Evolutionary conservation across 305 asterid genomes (phyloP).

Genomic region (Plantago coronopus): DNA sequence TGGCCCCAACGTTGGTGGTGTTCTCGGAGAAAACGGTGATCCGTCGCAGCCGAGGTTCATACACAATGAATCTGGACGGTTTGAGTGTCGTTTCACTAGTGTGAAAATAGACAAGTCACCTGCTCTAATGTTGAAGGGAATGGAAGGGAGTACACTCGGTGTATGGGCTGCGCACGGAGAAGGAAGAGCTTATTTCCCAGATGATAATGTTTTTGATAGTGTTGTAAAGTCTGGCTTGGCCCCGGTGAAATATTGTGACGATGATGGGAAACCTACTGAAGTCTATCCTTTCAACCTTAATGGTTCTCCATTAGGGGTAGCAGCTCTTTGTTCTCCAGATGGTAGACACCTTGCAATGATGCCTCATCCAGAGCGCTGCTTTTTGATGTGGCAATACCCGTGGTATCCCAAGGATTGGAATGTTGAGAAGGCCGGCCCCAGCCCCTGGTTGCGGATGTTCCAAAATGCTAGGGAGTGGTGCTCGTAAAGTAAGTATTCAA

Average conservation of each 20-base stretch:
- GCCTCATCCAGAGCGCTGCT: slow-evolving; percentile 94
- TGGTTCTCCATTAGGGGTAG: slow-evolving; percentile 89
- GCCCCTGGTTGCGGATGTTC: slow-evolving; percentile 93
- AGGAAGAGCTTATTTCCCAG: slow-evolving; percentile 87
- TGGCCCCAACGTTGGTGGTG: slow-evolving; percentile 76
- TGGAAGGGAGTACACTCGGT: slow-evolving; percentile 86
- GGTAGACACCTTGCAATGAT: slow-evolving; percentile 95
- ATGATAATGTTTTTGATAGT: slow-evolving; percentile 35
- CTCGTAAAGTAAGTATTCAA: slow-evolving; percentile 47
- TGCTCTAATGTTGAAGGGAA: slow-evolving; percentile 76
- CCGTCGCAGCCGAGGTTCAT: slow-evolving; percentile 87
- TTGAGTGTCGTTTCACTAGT: slow-evolving; percentile 86
- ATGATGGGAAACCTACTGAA: slow-evolving; percentile 65
- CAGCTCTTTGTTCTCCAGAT: slow-evolving; percentile 84
- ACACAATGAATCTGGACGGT: slow-evolving; percentile 82
- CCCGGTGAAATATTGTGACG: slow-evolving; percentile 79
- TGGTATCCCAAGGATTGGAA: slow-evolving; percentile 87
- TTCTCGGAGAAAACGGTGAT: slow-evolving; percentile 56
- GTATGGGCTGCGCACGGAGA: slow-evolving; percentile 99
- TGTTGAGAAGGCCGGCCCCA: slow-evolving; percentile 72
- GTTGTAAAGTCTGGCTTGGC: slow-evolving; percentile 52
- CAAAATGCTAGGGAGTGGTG: slow-evolving; percentile 97
- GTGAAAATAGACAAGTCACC: slow-evolving; percentile 75
- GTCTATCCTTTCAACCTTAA: slow-evolving; percentile 79
- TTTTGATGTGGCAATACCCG: slow-evolving; percentile 95